Evolutionary conservation across 164 flowering plant species (phyloP).

Genomic region (Houttuynia cordata): DNA sequence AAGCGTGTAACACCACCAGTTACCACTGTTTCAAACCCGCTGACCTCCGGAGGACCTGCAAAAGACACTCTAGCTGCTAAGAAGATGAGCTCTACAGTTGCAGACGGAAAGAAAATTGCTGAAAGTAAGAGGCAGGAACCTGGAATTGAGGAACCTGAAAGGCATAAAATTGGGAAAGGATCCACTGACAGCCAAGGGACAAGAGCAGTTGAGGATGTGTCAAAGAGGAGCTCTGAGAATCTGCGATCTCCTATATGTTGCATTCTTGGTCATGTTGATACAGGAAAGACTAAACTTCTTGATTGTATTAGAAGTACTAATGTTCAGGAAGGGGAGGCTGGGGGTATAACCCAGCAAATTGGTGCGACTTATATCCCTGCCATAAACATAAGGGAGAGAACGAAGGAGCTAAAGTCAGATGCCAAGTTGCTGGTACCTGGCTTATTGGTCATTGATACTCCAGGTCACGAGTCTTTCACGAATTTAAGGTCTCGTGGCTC

Average conservation of each 20-base stretch:
- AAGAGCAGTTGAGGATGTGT: constrained; percentile 16
- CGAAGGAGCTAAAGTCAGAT: constrained; percentile 90
- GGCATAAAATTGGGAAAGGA: background rate
- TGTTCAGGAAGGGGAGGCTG: constrained; percentile 99
- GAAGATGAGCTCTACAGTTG: constrained; percentile 16
- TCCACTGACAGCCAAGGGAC: constrained; percentile 16
- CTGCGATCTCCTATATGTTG: constrained; percentile 99
- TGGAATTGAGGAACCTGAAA: background rate
- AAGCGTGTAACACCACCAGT: constrained; percentile 19
- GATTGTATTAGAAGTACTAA: constrained; percentile 97
- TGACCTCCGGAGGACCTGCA: constrained; percentile 9
- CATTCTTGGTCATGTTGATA: constrained; percentile 98
- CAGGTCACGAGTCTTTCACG: constrained; percentile 93
- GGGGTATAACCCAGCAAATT: constrained; percentile 98
- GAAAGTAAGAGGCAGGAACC: constrained; percentile 17
- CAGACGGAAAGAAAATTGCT: constrained; percentile 16
- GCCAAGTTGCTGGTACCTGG: constrained; percentile 90
- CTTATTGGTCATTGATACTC: constrained; percentile 88
- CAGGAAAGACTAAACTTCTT: constrained; percentile 93
- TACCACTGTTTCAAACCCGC: constrained; percentile 16
- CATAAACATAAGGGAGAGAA: constrained; percentile 81
- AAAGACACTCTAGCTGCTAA: constrained; percentile 21
- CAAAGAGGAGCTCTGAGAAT: constrained; percentile 34
- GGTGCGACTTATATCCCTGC: constrained; percentile 98
- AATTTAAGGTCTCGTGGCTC: constrained; percentile 92